Evolutionary conservation across 1,139 yeast species (phyloP), one percentile per base, ranked within the genome.

Genomic region (Kodamaea derodonti): DNA sequence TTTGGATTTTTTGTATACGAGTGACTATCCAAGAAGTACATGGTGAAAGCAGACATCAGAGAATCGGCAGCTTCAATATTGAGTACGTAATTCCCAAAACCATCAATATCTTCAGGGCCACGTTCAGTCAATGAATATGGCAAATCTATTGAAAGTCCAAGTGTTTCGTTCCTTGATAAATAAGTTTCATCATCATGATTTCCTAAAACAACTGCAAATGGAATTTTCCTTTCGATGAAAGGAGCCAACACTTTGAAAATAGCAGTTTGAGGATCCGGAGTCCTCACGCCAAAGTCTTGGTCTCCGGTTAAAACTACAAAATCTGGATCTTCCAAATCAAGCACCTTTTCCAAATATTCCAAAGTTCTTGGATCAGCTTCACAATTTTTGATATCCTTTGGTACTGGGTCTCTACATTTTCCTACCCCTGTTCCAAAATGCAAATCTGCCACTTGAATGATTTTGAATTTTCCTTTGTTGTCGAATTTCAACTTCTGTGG

Each of bases 301-400:
- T 90, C 97, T 10, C 97, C 97, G 0, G 95, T 80, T 39, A 85
- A 60, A 0, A 87, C 88, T 1, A 85, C 92, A 30, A 87, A 57
- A 51, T 88, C 86, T 0, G 97, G 97, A 24, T 71, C 57, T 51
- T 90, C 97, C 1, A 66, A 39, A 42, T 83, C 90, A 34, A 90
- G 60, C 0, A 84, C 81, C 22, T 60, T 55, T 17, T 75, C 69
- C n/a, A 88, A 54, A 51, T 86, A 85, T 14, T 59, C 54, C 26
- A 75, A 45, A 0, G 96, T 84, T 38, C 82, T 69, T 0, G 75
- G 70, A 52, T 88, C 97, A 0, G 97, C 96, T 39, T 69, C 58
- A 49, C 97, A 88, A 8, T 60, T 61, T 6, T 49, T 56, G 4
- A 50, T 54, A 2, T 67, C 56, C 3, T 49, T 50, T 0, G 88